phyloP scores from a whole-genome alignment of 2,329 filamentous ascomycete species.

The Talaromyces piceae region DNA sequence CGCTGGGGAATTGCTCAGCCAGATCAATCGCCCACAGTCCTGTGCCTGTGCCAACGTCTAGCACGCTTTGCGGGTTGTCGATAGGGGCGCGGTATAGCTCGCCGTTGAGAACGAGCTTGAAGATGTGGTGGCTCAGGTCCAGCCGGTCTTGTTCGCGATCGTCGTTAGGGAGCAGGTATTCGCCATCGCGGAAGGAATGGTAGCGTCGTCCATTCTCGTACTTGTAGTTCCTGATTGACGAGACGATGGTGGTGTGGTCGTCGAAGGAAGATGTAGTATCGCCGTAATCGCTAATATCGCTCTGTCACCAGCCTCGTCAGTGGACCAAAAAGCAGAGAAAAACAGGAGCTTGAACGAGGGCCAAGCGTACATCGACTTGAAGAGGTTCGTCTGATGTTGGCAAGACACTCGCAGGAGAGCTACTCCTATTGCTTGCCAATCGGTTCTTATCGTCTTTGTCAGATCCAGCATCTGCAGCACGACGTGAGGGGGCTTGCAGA shows the following conservation, averaged over 20 bases:
- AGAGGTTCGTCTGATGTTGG: constrained; percentile 2
- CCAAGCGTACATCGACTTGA: constrained; percentile 4
- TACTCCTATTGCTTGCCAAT: background rate
- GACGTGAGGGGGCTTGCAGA: background rate
- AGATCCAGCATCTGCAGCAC: background rate
- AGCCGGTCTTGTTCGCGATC: constrained; percentile 27
- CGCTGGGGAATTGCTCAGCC: constrained; percentile 19
- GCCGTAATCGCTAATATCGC: constrained; percentile 2
- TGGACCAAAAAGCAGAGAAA: background rate
- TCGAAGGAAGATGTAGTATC: constrained; percentile 7
- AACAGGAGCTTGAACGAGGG: background rate
- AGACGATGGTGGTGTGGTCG: constrained; percentile 11
- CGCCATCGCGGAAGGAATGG: constrained; percentile 23
- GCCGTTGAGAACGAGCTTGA: constrained; percentile 16
- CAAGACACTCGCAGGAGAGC: background rate
- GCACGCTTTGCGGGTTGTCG: constrained; percentile 14
- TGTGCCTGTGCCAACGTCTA: constrained; percentile 47
- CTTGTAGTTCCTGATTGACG: constrained; percentile 14
- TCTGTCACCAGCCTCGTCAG: background rate
- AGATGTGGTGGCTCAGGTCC: constrained; percentile 25
- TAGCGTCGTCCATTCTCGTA: constrained; percentile 26
- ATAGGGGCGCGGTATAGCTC: constrained; percentile 25
- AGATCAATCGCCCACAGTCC: constrained; percentile 24
- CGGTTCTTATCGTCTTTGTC: background rate
- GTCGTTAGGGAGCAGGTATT: constrained; percentile 27